A percentile compares a stretch with the other conserved stretches of the same genome.
These are phyloP conservation scores for Ustilaginoidea virens DNA, from an alignment of 2,329 filamentous ascomycete genomes.

Conservation along the genomic window DNA sequence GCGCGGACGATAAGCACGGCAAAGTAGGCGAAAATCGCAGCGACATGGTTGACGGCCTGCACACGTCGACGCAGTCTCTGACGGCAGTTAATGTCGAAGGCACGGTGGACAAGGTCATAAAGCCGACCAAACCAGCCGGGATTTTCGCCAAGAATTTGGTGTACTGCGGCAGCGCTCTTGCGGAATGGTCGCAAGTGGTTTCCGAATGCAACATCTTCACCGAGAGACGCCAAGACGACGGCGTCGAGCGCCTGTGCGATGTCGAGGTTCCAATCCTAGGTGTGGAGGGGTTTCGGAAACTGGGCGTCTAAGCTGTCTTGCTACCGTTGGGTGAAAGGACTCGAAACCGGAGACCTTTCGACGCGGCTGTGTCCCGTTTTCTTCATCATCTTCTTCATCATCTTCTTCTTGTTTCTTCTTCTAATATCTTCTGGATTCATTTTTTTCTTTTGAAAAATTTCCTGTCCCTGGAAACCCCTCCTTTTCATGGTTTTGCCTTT, in stretches of 20 bases:
- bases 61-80: neutral
- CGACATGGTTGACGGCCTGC: constrained; percentile 1
- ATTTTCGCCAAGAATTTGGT: constrained; percentile 30
- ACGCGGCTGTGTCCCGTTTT: no score
- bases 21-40: constrained; percentile 1
- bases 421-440: no score
- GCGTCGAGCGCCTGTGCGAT: constrained; percentile 46
- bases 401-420: no score
- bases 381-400: no score
- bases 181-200: constrained; percentile 63
- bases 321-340: no score
- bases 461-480: no score
- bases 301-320: neutral
- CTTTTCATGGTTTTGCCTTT: no score
- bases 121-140: constrained; percentile 30
- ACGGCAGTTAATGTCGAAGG: constrained; percentile 1
- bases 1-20: neutral
- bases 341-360: no score
- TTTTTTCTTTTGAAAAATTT: no score
- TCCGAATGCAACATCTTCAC: constrained; percentile 72
- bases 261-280: constrained; percentile 41
- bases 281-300: constrained; percentile 24
- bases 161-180: constrained; percentile 58
- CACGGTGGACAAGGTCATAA: constrained; percentile 19
- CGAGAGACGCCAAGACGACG: constrained; percentile 59